phyloP scores from a whole-genome alignment of 768 basidiomycete species.

The Psilocybe cubensis region DNA sequence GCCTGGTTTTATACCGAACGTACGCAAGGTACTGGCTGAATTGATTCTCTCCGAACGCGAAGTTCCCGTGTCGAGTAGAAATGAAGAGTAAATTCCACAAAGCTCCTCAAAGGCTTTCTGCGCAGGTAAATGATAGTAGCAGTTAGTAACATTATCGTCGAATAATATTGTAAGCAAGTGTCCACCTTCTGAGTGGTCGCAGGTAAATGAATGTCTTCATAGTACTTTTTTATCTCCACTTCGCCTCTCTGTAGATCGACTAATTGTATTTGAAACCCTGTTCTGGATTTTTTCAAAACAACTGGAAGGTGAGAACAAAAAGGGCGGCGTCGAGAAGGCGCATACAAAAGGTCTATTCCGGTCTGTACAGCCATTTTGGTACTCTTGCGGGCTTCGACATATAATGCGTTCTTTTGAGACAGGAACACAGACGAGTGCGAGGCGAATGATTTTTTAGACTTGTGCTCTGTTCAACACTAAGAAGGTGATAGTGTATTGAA shows the following conservation, averaged over 20 bases:
- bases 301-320: background rate
- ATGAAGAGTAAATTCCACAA: slow-evolving; percentile 6
- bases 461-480: slow-evolving; percentile 1
- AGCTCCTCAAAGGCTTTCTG: background rate
- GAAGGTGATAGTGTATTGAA: background rate
- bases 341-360: slow-evolving; percentile 16
- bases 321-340: background rate
- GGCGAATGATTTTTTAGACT: slow-evolving; percentile 1
- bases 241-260: slow-evolving; percentile 15
- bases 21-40: slow-evolving; percentile 19
- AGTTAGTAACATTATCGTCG: background rate
- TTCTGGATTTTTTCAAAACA: slow-evolving; percentile 5
- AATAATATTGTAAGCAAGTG: background rate
- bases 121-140: background rate
- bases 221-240: slow-evolving; percentile 18
- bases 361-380: slow-evolving; percentile 16
- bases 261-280: slow-evolving; percentile 12
- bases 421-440: slow-evolving; percentile 7
- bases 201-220: slow-evolving; percentile 15
- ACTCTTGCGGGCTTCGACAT: slow-evolving; percentile 15
- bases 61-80: slow-evolving; percentile 16
- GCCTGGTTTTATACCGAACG: background rate
- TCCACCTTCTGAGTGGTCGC: slow-evolving; percentile 11
- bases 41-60: slow-evolving; percentile 20
- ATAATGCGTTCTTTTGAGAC: slow-evolving; percentile 16